Percentiles rank a stretch among this genome's conserved stretches.
These are phyloP conservation scores for Fibroporia radiculosa DNA, from an alignment of 768 basidiomycete genomes.

Conservation along the genomic window DNA sequence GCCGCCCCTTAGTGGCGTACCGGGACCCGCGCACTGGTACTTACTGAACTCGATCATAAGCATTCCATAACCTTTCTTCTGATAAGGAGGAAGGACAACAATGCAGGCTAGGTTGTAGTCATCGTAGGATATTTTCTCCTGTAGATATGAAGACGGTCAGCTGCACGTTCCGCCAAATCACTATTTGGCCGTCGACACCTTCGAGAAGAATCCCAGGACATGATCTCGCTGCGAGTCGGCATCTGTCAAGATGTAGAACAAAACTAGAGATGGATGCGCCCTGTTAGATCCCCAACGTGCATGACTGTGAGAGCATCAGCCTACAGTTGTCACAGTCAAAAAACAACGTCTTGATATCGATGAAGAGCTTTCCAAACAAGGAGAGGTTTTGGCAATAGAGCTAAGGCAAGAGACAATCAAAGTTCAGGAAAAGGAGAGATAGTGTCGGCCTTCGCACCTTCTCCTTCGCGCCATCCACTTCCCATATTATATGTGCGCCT, in stretches of 20 bases:
- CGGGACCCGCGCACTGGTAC: slow-evolving; percentile 19
- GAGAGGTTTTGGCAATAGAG: slow-evolving; percentile 95
- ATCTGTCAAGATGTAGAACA: slow-evolving; percentile 91
- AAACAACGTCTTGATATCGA: slow-evolving; percentile 93
- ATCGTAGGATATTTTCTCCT: slow-evolving; percentile 95
- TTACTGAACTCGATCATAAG: slow-evolving; percentile 97
- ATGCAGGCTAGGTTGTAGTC: slow-evolving; percentile 98
- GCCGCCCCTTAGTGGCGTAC: slow-evolving; percentile 1
- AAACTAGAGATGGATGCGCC: slow-evolving; percentile 36
- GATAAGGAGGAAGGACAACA: slow-evolving; percentile 89
- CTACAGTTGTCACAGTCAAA: slow-evolving; percentile 84
- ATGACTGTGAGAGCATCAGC: slow-evolving; percentile 18
- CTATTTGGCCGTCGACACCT: slow-evolving; percentile 31
- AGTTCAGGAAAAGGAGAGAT: not conserved
- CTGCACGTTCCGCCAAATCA: not conserved
- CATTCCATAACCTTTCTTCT: slow-evolving; percentile 85
- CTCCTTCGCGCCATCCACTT: slow-evolving; percentile 82
- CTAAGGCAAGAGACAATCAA: slow-evolving; percentile 45
- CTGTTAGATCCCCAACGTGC: not conserved
- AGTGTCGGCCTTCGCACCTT: slow-evolving; percentile 46
- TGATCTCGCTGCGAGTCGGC: slow-evolving; percentile 72
- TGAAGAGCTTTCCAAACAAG: slow-evolving; percentile 96
- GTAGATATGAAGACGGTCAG: slow-evolving; percentile 5
- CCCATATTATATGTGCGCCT: slow-evolving; percentile 88
- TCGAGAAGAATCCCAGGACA: slow-evolving; percentile 71